Conservation (phyloP, 495 filamentous ascomycete species). For the Talaromyces nanjingensis region DNA sequence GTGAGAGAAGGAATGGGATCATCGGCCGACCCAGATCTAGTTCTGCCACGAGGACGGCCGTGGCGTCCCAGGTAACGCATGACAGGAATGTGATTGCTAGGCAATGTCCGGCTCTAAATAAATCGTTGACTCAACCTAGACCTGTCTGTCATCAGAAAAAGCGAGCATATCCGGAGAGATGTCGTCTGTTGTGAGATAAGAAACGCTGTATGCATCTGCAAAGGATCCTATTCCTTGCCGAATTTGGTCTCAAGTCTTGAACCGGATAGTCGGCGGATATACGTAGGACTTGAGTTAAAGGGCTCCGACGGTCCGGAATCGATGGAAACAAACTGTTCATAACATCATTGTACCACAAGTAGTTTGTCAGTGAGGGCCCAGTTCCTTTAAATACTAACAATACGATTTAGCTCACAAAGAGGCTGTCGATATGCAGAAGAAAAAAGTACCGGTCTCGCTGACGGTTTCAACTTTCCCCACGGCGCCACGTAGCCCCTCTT, state of each 20-base stretch:
- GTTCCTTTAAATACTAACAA: background rate
- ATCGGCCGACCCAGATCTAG: background rate
- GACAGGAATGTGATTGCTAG: conserved; percentile 3
- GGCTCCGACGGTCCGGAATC: background rate
- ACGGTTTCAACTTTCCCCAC: background rate
- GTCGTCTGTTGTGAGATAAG: background rate
- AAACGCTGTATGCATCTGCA: background rate
- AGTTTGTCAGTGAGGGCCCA: background rate
- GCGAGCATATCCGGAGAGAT: background rate
- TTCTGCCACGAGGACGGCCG: background rate
- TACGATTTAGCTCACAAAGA: background rate
- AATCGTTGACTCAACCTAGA: background rate
- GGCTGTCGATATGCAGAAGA: background rate
- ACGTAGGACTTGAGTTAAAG: background rate
- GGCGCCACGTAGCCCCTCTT: background rate
- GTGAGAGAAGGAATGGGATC: background rate
- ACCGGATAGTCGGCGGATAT: background rate
- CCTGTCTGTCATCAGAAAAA: background rate
- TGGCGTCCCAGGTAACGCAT: background rate
- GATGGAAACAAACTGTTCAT: background rate
- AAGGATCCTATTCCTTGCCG: background rate
- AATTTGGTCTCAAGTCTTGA: background rate
- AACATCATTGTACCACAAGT: background rate
- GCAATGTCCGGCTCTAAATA: background rate
- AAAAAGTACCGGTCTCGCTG: background rate